phyloP scores from a whole-genome alignment of 495 filamentous ascomycete genomes.

The Cryomyces minteri region DNA sequence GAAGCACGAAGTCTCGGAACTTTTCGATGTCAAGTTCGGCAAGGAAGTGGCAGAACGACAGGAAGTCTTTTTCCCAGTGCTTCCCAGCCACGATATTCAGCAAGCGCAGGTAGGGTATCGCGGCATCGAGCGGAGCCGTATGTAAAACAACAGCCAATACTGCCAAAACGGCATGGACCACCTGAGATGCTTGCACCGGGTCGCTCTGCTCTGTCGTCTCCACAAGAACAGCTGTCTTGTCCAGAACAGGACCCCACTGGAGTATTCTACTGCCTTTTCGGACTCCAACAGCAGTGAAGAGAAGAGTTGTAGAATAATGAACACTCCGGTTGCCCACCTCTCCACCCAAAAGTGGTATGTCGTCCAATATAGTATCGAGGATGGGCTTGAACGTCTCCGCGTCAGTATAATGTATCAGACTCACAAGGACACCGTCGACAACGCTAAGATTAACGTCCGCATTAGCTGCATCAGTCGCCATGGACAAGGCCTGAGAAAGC shows the following conservation, averaged over 20 bases:
- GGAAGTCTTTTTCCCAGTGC: conserved; percentile 45
- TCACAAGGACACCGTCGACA: conserved; percentile 53
- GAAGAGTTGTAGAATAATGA: conserved; percentile 33
- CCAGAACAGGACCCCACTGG: conserved; percentile 50
- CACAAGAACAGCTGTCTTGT: conserved; percentile 21
- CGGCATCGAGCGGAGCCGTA: conserved; percentile 58
- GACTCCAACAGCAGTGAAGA: conserved; percentile 53
- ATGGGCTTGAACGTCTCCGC: conserved; percentile 47
- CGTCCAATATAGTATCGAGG: conserved; percentile 32
- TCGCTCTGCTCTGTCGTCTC: background rate
- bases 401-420: conserved; percentile 64
- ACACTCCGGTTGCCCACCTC: background rate
- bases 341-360: background rate
- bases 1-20: conserved; percentile 58
- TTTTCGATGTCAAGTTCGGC: conserved; percentile 52
- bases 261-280: conserved; percentile 57
- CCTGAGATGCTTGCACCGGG: conserved; percentile 7
- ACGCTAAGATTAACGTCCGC: conserved; percentile 34
- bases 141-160: conserved; percentile 44
- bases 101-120: conserved; percentile 43
- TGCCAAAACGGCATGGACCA: conserved; percentile 19
- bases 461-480: conserved; percentile 18
- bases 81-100: conserved; percentile 44
- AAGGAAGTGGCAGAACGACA: conserved; percentile 68
- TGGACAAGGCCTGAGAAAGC: conserved; percentile 13